Conservation (phyloP, 2,329 filamentous ascomycete species). For the Sporothrix sp. region DNA sequence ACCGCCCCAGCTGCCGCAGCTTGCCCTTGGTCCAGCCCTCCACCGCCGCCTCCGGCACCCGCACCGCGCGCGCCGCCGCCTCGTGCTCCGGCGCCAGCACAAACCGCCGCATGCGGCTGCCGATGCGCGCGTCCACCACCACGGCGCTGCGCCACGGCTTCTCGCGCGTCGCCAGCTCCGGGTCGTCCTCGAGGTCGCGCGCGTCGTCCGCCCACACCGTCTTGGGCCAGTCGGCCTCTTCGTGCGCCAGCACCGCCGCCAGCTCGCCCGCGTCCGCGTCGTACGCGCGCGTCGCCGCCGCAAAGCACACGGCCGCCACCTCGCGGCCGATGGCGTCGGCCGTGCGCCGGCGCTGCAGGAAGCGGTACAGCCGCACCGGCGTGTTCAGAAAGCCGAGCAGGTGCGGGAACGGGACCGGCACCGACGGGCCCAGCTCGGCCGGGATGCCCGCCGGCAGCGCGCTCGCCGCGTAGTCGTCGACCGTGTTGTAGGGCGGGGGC, state of each 20-base stretch:
- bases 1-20: constrained; percentile 43
- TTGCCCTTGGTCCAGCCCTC: constrained; percentile 59
- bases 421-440: constrained; percentile 59
- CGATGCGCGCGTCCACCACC: constrained; percentile 66
- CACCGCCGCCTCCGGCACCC: constrained; percentile 56
- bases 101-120: constrained; percentile 70
- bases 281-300: constrained; percentile 40
- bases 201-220: constrained; percentile 51
- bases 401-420: constrained; percentile 71
- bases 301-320: constrained; percentile 75
- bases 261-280: constrained; percentile 45
- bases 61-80: constrained; percentile 51
- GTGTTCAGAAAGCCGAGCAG: constrained; percentile 89
- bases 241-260: constrained; percentile 52
- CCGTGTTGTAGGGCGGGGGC: constrained; percentile 63
- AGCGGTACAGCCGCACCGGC: constrained; percentile 74
- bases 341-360: constrained; percentile 73
- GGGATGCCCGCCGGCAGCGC: constrained; percentile 57
- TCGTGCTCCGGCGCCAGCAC: constrained; percentile 61
- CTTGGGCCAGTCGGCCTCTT: constrained; percentile 80
- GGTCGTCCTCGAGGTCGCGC: constrained; percentile 2
- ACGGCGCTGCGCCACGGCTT: constrained; percentile 67
- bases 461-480: constrained; percentile 60
- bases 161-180: constrained; percentile 32
- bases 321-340: constrained; percentile 82